Conservation (phyloP, 2,329 filamentous ascomycete species). For the Coniosporium uncinatum region DNA sequence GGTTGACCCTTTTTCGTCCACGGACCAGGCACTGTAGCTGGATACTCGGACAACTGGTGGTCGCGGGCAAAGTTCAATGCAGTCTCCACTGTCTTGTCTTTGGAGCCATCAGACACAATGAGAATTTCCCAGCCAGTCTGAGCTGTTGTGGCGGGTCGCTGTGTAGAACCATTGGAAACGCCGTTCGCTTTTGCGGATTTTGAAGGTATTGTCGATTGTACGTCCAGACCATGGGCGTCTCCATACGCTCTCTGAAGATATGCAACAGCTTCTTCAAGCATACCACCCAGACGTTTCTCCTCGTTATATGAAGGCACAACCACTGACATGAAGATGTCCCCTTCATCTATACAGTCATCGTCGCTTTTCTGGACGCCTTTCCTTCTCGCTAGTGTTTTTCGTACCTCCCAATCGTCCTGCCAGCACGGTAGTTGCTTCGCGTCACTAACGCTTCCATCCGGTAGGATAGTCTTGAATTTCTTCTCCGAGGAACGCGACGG, state of each 20-base stretch:
- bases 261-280: conserved; percentile 85
- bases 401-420: conserved; percentile 70
- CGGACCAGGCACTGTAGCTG: conserved; percentile 35
- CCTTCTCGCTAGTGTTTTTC: conserved; percentile 38
- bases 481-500: conserved; percentile 73
- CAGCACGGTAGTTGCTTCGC: conserved; percentile 71
- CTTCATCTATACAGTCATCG: conserved; percentile 58
- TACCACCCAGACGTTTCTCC: conserved; percentile 73
- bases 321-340: conserved; percentile 82
- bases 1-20: conserved; percentile 31
- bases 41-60: conserved; percentile 46
- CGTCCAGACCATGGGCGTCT: conserved; percentile 21
- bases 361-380: conserved; percentile 15
- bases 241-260: conserved; percentile 80
- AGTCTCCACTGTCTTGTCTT: conserved; percentile 73
- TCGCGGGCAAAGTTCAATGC: conserved; percentile 75
- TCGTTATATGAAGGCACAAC: conserved; percentile 98
- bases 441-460: conserved; percentile 51
- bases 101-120: conserved; percentile 85
- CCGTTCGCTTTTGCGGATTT: conserved; percentile 13
- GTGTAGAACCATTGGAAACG: conserved; percentile 4
- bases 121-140: conserved; percentile 82
- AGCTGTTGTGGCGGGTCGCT: conserved; percentile 21
- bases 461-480: conserved; percentile 70
- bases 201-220: conserved; percentile 22